phyloP scores from a whole-genome alignment of 1,284 basidiomycete species.

The Xanthoconium separans region DNA sequence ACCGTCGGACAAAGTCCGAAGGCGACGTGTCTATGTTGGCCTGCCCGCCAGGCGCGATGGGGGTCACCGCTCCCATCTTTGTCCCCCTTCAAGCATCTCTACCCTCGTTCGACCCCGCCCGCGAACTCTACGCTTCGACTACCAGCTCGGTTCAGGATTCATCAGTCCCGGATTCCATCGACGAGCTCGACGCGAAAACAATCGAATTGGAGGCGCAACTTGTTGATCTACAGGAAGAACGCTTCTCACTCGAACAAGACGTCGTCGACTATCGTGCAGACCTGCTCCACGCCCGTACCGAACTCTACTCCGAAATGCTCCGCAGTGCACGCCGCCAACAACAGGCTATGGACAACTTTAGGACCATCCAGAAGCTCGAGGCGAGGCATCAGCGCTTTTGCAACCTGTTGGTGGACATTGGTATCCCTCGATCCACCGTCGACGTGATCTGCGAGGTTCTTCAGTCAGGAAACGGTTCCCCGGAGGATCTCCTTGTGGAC shows the following conservation, averaged over 20 bases:
- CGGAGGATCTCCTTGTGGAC: slow-evolving; percentile 46
- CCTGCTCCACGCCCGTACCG: slow-evolving; percentile 29
- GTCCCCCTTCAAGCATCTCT: slow-evolving; percentile 20
- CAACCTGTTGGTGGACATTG: slow-evolving; percentile 33
- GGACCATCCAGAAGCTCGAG: slow-evolving; percentile 30
- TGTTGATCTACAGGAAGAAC: slow-evolving; percentile 15
- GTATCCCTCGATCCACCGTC: slow-evolving; percentile 26
- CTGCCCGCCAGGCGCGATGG: slow-evolving; percentile 6
- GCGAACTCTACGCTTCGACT: slow-evolving; percentile 22
- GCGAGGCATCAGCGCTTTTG: slow-evolving; percentile 28
- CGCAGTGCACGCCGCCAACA: slow-evolving; percentile 22
- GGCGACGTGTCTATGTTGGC: slow-evolving; percentile 31
- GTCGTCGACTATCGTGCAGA: slow-evolving; percentile 32
- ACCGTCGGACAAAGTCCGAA: slow-evolving; percentile 39
- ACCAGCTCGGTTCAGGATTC: background rate
- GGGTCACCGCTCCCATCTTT: slow-evolving; percentile 18
- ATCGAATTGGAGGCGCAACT: slow-evolving; percentile 15
- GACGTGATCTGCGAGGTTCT: slow-evolving; percentile 23
- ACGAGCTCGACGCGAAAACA: slow-evolving; percentile 9
- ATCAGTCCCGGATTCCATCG: background rate
- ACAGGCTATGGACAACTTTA: slow-evolving; percentile 28
- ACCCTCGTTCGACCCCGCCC: slow-evolving; percentile 25
- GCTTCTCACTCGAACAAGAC: slow-evolving; percentile 21
- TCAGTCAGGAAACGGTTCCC: slow-evolving; percentile 23
- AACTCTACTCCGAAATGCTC: slow-evolving; percentile 33